A percentile compares a stretch with the other conserved stretches of the same genome.
Conservation (phyloP, 2,329 filamentous ascomycete genomes). For the Fusarium sp. region DNA sequence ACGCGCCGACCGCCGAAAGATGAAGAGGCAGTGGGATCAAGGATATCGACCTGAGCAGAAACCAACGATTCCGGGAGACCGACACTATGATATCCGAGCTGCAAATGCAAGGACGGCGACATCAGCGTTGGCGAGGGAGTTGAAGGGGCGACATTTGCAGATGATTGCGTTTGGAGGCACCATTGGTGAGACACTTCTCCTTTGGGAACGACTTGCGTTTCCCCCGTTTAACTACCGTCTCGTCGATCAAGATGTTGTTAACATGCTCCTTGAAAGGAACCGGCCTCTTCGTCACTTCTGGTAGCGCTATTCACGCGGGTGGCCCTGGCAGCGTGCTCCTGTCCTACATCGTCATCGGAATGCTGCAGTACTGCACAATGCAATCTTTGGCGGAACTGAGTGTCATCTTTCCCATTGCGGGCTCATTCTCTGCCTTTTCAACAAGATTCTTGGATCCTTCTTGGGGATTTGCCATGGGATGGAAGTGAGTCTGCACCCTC, state of each 20-base stretch:
- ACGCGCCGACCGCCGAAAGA: constrained; percentile 32
- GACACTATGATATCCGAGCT: constrained; percentile 66
- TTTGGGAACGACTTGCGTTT: background rate
- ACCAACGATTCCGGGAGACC: constrained; percentile 41
- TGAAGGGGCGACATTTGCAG: constrained; percentile 89
- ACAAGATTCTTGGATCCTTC: constrained; percentile 93
- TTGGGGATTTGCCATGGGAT: constrained; percentile 96
- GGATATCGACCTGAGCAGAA: constrained; percentile 30
- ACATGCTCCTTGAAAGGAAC: constrained; percentile 65
- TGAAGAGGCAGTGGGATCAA: constrained; percentile 22
- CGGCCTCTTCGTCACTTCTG: constrained; percentile 90
- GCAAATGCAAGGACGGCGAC: constrained; percentile 80
- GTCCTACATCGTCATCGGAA: constrained; percentile 80
- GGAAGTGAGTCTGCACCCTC: constrained; percentile 73
- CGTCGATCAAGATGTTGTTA: background rate
- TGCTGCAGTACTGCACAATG: constrained; percentile 92
- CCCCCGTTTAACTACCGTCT: background rate
- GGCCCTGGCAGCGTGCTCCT: constrained; percentile 83
- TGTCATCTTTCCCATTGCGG: constrained; percentile 91
- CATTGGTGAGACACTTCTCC: constrained; percentile 68
- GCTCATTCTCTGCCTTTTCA: constrained; percentile 92
- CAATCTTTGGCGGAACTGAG: constrained; percentile 93
- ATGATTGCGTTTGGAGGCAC: constrained; percentile 98
- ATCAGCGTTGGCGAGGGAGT: constrained; percentile 78
- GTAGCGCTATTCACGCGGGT: constrained; percentile 75